phyloP scores from a whole-genome alignment of 495 filamentous ascomycete genomes.

The Penicillium egyptiacum region DNA sequence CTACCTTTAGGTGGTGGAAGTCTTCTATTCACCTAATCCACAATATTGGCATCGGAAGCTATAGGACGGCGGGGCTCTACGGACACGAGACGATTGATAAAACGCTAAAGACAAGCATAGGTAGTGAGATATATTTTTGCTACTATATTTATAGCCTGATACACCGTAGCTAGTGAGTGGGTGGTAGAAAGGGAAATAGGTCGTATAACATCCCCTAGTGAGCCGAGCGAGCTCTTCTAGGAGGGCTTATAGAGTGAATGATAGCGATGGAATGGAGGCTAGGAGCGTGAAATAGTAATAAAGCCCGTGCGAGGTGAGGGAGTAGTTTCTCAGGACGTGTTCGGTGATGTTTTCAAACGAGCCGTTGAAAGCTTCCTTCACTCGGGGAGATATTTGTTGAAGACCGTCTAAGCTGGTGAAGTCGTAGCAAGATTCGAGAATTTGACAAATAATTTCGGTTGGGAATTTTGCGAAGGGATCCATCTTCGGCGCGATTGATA shows the following conservation, averaged over 20 bases:
- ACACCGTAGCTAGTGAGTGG: not conserved
- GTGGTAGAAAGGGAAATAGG: constrained; percentile 2
- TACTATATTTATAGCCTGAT: not conserved
- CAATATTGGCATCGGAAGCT: not conserved
- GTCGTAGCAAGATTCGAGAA: constrained; percentile 8
- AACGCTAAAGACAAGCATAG: not conserved
- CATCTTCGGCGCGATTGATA: constrained; percentile 19
- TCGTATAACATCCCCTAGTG: not conserved
- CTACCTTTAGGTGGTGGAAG: not conserved
- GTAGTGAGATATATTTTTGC: constrained; percentile 1
- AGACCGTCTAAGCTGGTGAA: constrained; percentile 11
- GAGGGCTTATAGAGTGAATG: not conserved
- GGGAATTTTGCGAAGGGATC: constrained; percentile 13
- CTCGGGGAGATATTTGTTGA: constrained; percentile 10
- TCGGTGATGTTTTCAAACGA: not conserved
- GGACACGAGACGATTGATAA: constrained; percentile 1
- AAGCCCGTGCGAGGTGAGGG: not conserved
- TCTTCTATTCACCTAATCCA: not conserved
- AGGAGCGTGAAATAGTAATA: not conserved
- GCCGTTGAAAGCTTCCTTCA: constrained; percentile 8
- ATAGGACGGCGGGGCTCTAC: constrained; percentile 7
- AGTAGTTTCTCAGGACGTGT: not conserved
- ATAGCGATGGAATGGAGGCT: not conserved
- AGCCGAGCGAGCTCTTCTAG: not conserved
- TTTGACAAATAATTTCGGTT: constrained; percentile 4